Base-by-base conservation (phyloP, 164 flowering plant genomes). In the Berberis vulgaris region DNA sequence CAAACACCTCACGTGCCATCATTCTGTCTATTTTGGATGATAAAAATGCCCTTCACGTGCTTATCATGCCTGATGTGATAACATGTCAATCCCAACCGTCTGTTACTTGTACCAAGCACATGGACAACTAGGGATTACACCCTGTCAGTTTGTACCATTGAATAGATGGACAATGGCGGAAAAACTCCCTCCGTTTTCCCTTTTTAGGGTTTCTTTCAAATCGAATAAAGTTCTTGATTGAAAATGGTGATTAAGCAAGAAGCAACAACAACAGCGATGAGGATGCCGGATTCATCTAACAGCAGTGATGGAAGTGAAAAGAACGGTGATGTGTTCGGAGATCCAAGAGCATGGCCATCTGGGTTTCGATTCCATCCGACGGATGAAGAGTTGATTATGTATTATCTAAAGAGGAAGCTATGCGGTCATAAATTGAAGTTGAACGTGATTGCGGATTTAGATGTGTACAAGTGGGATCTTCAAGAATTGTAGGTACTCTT, bases 281-380 rank as follows among this genome's bases (percentile, higher is more conserved):
- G n/a, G 54, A 52, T 52, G 3, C 10, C 54, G 3, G 11, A 52
- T 52, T 52, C 54, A 52, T 52, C 38, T 1, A 57, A 57, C 41
- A 47, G 57, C 12, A 56, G 43, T 5, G 65, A 50, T 67, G 59
- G 54, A 5, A 39, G n/a, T 52, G 54, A 26, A 3, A 4, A 10
- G 1, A 3, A 52, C 1, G 54, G n/a, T 1, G 54, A 9, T 52
- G 10, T 52, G 2, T 60, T 59, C 42, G 43, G 64, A 44, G 69
- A 62, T 47, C 66, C 69, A 26, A 57, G 54, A 38, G 63, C 63
- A 42, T 77, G 73, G 80, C 80, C 80, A n/a, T 71, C 77, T 1
- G 80, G 80, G 3, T 69, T 77, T 54, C 68, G 80, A 41, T 74
- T 77, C 64, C 69, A 66, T 61, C 80, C 80, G 7, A 77, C 75